Percentiles rank a stretch among this genome's conserved stretches.
Evolutionary conservation across 164 flowering plant genomes (phyloP).

Genomic region (Protea cynaroides): DNA sequence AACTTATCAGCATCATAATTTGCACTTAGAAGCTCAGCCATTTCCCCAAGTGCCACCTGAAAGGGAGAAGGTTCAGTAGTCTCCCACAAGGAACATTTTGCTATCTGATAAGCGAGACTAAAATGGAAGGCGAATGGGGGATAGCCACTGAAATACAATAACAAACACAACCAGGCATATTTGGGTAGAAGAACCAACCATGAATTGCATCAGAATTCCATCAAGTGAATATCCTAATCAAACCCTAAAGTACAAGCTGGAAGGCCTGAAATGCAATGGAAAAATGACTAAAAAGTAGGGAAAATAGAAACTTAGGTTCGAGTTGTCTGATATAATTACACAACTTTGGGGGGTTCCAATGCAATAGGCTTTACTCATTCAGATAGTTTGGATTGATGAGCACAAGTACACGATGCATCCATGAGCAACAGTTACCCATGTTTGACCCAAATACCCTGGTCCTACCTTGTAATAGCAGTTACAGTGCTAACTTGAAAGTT

Average conservation of each 20-base stretch:
- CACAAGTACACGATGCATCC: not conserved
- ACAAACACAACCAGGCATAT: not conserved
- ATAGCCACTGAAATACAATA: not conserved
- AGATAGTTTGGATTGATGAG: not conserved
- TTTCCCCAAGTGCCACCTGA: constrained; percentile 94
- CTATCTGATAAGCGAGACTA: not conserved
- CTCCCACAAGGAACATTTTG: not conserved
- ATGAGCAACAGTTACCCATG: not conserved
- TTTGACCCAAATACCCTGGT: not conserved
- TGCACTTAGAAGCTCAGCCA: constrained; percentile 61
- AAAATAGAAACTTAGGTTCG: not conserved
- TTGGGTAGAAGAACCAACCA: too few relatives aligned
- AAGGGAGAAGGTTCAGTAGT: constrained; percentile 1
- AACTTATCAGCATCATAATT: constrained; percentile 67
- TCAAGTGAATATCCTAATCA: too few relatives aligned
- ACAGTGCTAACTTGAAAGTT: not conserved
- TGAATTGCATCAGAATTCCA: too few relatives aligned
- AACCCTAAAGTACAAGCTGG: too few relatives aligned
- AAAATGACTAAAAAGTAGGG: not conserved
- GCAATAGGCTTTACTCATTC: not conserved
- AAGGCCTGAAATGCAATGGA: not conserved
- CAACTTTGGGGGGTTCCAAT: not conserved
- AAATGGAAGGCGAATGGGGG: not conserved
- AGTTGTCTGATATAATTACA: not conserved
- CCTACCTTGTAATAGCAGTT: not conserved